A percentile compares a stretch with the other conserved stretches of the same genome.
These are phyloP conservation scores for Penicillium sp. DNA, from an alignment of 2,329 filamentous ascomycete species.

Conservation along the genomic window DNA sequence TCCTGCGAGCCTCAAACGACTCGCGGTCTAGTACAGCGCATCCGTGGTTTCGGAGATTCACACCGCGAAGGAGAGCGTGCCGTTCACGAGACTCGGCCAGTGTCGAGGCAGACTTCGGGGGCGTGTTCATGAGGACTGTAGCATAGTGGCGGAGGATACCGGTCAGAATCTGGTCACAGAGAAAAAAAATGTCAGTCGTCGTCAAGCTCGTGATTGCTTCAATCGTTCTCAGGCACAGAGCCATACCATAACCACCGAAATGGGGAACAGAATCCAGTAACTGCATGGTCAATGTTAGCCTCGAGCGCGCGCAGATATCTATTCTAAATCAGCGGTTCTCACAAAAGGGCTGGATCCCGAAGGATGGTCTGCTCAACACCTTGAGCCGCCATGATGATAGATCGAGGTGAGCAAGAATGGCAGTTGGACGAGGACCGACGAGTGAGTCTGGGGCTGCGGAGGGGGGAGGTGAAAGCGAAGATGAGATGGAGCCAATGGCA, in stretches of 20 bases:
- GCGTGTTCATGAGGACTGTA: constrained; percentile 76
- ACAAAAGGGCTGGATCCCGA: constrained; percentile 97
- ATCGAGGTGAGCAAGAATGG: background rate
- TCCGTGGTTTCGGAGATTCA: constrained; percentile 77
- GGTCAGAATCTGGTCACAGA: constrained; percentile 63
- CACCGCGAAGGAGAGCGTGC: constrained; percentile 72
- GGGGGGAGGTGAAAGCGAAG: constrained; percentile 7
- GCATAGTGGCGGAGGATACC: constrained; percentile 95
- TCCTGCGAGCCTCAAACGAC: constrained; percentile 74
- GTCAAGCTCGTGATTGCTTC: too few relatives aligned
- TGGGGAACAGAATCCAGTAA: constrained; percentile 98
- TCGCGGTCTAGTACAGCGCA: constrained; percentile 70
- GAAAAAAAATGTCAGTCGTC: background rate
- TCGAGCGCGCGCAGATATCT: constrained; percentile 1
- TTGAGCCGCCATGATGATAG: constrained; percentile 64
- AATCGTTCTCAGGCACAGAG: background rate
- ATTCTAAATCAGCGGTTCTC: constrained; percentile 33
- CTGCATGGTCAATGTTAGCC: constrained; percentile 44
- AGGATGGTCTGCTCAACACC: constrained; percentile 89
- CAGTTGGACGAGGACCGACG: background rate
- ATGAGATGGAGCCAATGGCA: constrained; percentile 11
- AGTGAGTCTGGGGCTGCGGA: constrained; percentile 9
- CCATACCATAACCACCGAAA: constrained; percentile 87
- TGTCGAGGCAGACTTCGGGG: constrained; percentile 69
- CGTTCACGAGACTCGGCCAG: constrained; percentile 66